A percentile compares a stretch with the other conserved stretches of the same genome.
These are phyloP conservation scores for Aspergillus sp. DNA, from an alignment of 2,329 filamentous ascomycete species.

Conservation along the genomic window DNA sequence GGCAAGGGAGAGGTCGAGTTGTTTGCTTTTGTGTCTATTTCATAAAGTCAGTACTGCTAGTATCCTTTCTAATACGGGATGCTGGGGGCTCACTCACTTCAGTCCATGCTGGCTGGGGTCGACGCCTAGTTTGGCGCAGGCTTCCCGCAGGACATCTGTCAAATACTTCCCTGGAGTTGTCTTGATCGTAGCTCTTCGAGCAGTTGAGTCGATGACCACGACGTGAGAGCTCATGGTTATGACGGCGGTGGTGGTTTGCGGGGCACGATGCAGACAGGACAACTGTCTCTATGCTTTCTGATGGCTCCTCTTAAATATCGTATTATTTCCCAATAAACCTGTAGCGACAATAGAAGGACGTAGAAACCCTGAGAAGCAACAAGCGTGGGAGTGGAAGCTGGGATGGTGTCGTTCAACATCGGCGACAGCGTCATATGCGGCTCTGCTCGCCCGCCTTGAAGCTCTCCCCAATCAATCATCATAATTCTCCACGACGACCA, in stretches of 20 bases:
- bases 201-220: conserved; percentile 72
- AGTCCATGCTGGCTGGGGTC: conserved; percentile 66
- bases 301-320: not conserved
- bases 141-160: conserved; percentile 77
- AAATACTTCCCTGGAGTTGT: conserved; percentile 73
- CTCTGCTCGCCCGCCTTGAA: conserved; percentile 8
- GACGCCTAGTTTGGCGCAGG: conserved; percentile 72
- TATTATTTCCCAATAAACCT: too few relatives aligned
- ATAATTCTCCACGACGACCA: conserved; percentile 5
- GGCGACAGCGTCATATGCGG: conserved; percentile 20
- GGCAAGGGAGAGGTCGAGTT: conserved; percentile 74
- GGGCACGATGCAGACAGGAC: conserved; percentile 5
- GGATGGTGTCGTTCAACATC: not conserved
- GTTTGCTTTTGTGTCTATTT: conserved; percentile 68
- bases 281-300: not conserved
- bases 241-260: conserved; percentile 5
- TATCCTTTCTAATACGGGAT: not conserved
- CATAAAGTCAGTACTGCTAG: conserved; percentile 6
- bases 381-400: not conserved
- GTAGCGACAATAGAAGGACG: not conserved
- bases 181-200: conserved; percentile 71
- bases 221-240: conserved; percentile 73
- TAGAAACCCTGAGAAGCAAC: conserved; percentile 1
- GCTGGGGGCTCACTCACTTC: conserved; percentile 52
- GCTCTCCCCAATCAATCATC: too few relatives aligned